Base-by-base conservation (phyloP, 345 rosid species). In the Lumnitzera racemosa region DNA sequence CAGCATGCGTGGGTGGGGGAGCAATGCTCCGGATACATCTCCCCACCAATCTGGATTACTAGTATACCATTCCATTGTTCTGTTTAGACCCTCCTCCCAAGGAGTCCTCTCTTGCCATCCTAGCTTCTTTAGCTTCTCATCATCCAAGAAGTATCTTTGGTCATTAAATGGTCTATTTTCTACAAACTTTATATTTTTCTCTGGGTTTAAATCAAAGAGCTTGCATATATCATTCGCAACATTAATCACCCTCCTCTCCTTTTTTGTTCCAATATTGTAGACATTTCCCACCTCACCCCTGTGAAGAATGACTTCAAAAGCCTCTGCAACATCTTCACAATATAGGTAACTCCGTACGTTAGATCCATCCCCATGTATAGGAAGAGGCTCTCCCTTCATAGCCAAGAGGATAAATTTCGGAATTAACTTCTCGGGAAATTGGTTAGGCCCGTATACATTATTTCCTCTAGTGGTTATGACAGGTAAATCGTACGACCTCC, bases 31-130 rank as follows among this genome's bases (percentile, higher is more conserved):
- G 25, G 80, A 66, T 36, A 82, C 82, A 64, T 82, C 82, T 51
- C 84, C 87, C 87, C 84, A 82, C 87, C 84, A 82, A 17, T 72
- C 68, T 31, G 81, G 76, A 65, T 82, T 82, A 13, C 66, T 67
- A 57, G 66, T 59, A 31, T 82, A 79, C 82, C 87, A 82, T 24
- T 79, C 77, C 72, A 76, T 74, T 4, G 87, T 82, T 67, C 63
- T 82, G 60, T 16, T 77, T 16, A 79, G 64, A 15, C 87, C 87
- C 51, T 82, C 87, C 65, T 72, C 76, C 87, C 87, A 82, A 1
- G 68, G 12, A 14, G 80, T 77, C 13, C 61, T 55, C 51, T 82
- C 84, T 15, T 49, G 54, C 87, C 84, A 82, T 3, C 84, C 87
- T 53, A 82, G 61, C 50, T 23, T 62, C 59, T 72, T 79, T 58